These are phyloP conservation scores for Kokia cookei DNA, from an alignment of 441 rosid species.

Conservation along the genomic window DNA sequence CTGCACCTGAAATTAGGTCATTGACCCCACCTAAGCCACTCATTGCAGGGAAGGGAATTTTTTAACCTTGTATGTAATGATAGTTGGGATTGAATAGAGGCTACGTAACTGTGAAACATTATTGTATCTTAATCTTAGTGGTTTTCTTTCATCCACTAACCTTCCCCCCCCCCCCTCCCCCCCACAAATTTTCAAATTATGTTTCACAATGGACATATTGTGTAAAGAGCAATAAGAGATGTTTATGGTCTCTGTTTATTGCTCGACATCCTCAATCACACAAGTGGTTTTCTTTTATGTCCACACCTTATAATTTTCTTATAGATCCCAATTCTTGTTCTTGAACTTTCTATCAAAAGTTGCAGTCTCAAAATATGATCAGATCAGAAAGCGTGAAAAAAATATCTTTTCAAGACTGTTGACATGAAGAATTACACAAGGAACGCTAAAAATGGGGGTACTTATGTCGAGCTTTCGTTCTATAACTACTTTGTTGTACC, in stretches of 20 bases:
- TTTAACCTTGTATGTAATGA: constrained; percentile 4
- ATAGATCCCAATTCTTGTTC: not conserved
- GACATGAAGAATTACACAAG: not conserved
- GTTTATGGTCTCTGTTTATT: not conserved
- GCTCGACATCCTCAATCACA: not conserved
- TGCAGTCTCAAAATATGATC: not conserved
- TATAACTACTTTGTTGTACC: not conserved
- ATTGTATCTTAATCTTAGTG: no score
- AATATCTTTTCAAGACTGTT: no score
- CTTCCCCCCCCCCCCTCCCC: no score
- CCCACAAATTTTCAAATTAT: not conserved
- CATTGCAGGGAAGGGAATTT: constrained; percentile 36
- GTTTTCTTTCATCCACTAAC: not conserved
- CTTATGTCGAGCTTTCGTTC: not conserved
- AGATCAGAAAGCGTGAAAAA: no score
- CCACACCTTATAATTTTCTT: not conserved
- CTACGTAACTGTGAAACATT: no score
- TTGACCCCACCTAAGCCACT: constrained; percentile 79
- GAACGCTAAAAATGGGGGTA: not conserved
- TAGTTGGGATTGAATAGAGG: not conserved
- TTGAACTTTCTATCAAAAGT: not conserved
- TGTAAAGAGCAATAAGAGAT: not conserved
- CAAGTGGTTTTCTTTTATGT: not conserved
- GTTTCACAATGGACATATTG: not conserved
- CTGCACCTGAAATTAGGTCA: constrained; percentile 91